Base-by-base conservation (phyloP, 768 basidiomycete species). In the Naganishia friedmannii region DNA sequence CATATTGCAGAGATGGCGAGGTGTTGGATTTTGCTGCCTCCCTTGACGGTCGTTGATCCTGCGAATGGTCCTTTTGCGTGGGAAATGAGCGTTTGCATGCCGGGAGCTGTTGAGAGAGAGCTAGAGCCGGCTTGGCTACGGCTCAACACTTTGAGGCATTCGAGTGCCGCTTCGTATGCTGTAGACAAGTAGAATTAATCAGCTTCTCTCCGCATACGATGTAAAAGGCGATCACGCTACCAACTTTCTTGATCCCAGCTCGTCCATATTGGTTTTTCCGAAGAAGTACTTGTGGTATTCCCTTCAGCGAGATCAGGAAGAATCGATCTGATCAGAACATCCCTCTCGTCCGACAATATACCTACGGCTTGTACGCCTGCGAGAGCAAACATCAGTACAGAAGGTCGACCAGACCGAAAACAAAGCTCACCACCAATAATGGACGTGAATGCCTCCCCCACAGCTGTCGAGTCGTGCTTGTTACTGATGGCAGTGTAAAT, bases 61-160 rank as follows among this genome's bases (percentile, higher is more conserved):
- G 15, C 26, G 6, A 8, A 1, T 42, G 5, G 23, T 15, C 26
- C 3, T 28, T 45, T n/a, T 2, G 60, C 60, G 42, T 63, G 60
- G 23, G 28, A 45, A 9, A 19, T 13, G 32, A 63, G 60, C 13
- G 60, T 63, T 15, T 37, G 21, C 6, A 45, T 45, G 26, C 26
- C 26, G 60, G 21, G 6, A n/a, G 60, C 26, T 26, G 60, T 42
- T 3, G 60, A 63, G 39, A 63, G 60, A 5, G 39, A 45, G 60
- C 60, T 63, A 13, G 39, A 45, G 19, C 60, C 60, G 15, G 60
- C 60, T 2, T 42, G 39, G 42, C 60, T 63, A 21, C 60, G 60
- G 15, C 37, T n/a, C 15, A 63, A 42, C 8, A 63, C 39, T 45
- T 63, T 63, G 60, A 63, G 17, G n/a, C 60, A 63, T 63, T 63